Percentiles rank a stretch among this genome's conserved stretches.
phyloP scores from a whole-genome alignment of 208 protist species.

The Leptomonas pyrrhocoris region DNA sequence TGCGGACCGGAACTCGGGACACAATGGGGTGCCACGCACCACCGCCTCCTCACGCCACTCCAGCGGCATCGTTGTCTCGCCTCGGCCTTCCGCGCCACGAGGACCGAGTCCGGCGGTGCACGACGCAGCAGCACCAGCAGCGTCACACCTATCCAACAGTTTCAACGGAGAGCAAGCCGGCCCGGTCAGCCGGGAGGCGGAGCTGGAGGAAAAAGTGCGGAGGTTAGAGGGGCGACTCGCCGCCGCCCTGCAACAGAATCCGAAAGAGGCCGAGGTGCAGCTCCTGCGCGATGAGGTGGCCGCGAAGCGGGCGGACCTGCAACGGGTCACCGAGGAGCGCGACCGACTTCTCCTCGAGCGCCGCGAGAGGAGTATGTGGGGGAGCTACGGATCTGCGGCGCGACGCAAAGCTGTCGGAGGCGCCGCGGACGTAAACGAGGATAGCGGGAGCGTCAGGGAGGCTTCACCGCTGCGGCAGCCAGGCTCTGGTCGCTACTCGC shows the following conservation, averaged over 20 bases:
- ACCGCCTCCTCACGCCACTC: not conserved
- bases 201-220: slow-evolving; percentile 27
- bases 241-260: slow-evolving; percentile 36
- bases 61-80: not conserved
- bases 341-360: slow-evolving; percentile 29
- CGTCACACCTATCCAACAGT: no score
- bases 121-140: no score
- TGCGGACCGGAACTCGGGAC: not conserved
- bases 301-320: slow-evolving; percentile 30
- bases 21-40: not conserved
- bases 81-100: not conserved
- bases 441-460: not conserved
- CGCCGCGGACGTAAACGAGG: not conserved
- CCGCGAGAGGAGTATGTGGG: slow-evolving; percentile 15
- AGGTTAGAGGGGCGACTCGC: slow-evolving; percentile 38
- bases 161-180: no score
- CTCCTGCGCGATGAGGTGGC: slow-evolving; percentile 46
- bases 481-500: not conserved
- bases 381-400: not conserved
- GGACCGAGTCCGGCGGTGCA: no score
- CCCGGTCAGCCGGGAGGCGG: no score
- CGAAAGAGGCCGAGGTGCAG: slow-evolving; percentile 41
- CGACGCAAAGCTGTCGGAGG: not conserved
- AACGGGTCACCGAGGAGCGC: slow-evolving; percentile 35
- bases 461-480: not conserved